Base-by-base conservation (phyloP, 495 filamentous ascomycete genomes). In the Lasiosphaeria hispida region DNA sequence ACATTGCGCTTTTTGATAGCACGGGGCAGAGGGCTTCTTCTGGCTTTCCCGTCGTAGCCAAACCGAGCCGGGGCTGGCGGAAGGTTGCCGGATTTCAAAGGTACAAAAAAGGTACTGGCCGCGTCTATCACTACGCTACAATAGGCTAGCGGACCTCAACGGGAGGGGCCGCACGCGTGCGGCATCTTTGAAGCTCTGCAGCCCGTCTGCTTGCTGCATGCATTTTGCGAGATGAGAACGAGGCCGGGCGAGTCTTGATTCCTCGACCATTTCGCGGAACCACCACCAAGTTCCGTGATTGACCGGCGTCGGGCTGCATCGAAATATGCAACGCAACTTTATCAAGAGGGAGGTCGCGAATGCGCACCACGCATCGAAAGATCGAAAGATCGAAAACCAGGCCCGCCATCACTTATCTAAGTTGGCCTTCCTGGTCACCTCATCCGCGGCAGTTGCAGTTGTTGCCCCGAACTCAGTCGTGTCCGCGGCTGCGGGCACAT, bases 101-200 rank as follows among this genome's bases (percentile, higher is more conserved):
- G 23, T 30, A 30, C 23, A 30, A 30, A 30, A 47, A 47, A 10
- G 47, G 47, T 52, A 52, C 49, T 15, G 23, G 49, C 10, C 14
- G 49, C 45, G 38, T 18, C 42, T n/a, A 52, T 40, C 39, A 41
- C 38, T 39, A 54, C 51, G 33, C 13, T 39, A 54, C n/a, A n/a
- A 52, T 15, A 40, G 35, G 49, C 49, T 56, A 45, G 47, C 48
- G 15, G 43, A 17, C 40, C 45, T 50, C 13, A 38, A 44, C 60
- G 60, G 60, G 60, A 63, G 44, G 60, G 60, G 55, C 60, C 60
- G 60, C 41, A 19, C 37, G 45, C 37, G 60, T 55, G 44, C 60
- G 55, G 51, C 60, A 63, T 59, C 42, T 58, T 11, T 52, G 11
- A 30, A 18, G 5, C 36, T 51, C 57, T 63, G 55, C 60, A 63